Evolutionary conservation across 306 rosid species (phyloP).

Genomic region (Fagus sylvatica): DNA sequence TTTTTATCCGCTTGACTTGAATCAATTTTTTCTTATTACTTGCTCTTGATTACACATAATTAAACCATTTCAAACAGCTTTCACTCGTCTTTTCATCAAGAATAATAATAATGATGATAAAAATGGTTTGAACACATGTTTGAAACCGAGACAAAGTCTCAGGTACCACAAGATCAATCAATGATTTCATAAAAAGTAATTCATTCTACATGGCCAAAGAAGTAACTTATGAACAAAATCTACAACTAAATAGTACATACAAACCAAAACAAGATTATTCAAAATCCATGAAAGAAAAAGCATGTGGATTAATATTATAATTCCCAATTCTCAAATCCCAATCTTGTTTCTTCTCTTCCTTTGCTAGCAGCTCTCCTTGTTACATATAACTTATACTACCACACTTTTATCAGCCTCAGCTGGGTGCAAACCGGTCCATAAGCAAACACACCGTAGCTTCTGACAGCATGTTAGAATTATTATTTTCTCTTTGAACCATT

Average conservation of each 20-base stretch:
- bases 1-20: too few relatives aligned
- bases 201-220: not conserved
- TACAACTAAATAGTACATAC: not conserved
- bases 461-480: slow-evolving; percentile 40
- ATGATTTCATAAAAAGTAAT: not conserved
- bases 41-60: too few relatives aligned
- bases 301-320: not conserved
- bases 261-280: not conserved
- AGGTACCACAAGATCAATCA: not conserved
- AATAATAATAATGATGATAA: too few relatives aligned
- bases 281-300: not conserved
- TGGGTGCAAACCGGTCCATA: slow-evolving; percentile 85
- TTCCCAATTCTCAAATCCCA: not conserved
- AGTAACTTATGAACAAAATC: not conserved
- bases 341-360: not conserved
- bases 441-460: slow-evolving; percentile 72
- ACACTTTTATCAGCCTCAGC: slow-evolving; percentile 29
- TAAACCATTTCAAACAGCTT: too few relatives aligned
- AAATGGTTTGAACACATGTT: not conserved
- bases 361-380: not conserved
- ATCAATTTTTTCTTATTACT: too few relatives aligned
- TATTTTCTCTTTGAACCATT: slow-evolving; percentile 14
- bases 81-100: too few relatives aligned
- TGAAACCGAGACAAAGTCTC: not conserved
- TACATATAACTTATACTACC: too few relatives aligned